These are phyloP conservation scores for Pseudonitzschia delicatissima DNA, from an alignment of 108 stramenopile genomes.

Conservation along the genomic window DNA sequence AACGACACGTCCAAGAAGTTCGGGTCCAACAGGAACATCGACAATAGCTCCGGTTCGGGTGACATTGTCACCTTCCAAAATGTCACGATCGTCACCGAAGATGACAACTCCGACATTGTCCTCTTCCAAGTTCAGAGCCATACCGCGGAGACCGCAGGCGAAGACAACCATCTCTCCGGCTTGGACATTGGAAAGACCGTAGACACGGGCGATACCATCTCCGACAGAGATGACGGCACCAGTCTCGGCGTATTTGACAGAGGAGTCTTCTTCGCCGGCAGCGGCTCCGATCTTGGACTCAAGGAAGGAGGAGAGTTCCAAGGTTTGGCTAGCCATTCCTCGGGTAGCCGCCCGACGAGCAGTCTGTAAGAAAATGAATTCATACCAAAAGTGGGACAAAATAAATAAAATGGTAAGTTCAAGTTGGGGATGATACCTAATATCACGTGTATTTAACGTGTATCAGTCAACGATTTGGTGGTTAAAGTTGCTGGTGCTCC, in stretches of 20 bases:
- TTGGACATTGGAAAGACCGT: slow-evolving; percentile 99
- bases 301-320: slow-evolving; percentile 96
- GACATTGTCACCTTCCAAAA: slow-evolving; percentile 98
- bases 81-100: slow-evolving; percentile 99
- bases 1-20: slow-evolving; percentile 97
- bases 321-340: slow-evolving; percentile 87
- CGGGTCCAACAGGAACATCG: slow-evolving; percentile 97
- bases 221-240: slow-evolving; percentile 98
- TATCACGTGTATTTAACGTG: no score
- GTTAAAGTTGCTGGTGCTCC: no score
- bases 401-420: no score
- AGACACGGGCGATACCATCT: slow-evolving; percentile 99
- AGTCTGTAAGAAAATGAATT: slow-evolving; percentile 33
- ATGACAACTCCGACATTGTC: slow-evolving; percentile 99
- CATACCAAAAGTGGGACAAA: no score
- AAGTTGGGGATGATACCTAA: no score
- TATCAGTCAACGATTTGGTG: no score
- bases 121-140: slow-evolving; percentile 99
- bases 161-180: slow-evolving; percentile 99
- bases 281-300: slow-evolving; percentile 92
- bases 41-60: slow-evolving; percentile 99
- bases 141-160: slow-evolving; percentile 93
- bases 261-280: slow-evolving; percentile 78
- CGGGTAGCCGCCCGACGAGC: slow-evolving; percentile 62
- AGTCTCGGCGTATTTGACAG: slow-evolving; percentile 94